Evolutionary conservation across 306 rosid genomes (phyloP), one percentile per base, ranked within the genome.

Genomic region (Elaeagnus macrophylla): DNA sequence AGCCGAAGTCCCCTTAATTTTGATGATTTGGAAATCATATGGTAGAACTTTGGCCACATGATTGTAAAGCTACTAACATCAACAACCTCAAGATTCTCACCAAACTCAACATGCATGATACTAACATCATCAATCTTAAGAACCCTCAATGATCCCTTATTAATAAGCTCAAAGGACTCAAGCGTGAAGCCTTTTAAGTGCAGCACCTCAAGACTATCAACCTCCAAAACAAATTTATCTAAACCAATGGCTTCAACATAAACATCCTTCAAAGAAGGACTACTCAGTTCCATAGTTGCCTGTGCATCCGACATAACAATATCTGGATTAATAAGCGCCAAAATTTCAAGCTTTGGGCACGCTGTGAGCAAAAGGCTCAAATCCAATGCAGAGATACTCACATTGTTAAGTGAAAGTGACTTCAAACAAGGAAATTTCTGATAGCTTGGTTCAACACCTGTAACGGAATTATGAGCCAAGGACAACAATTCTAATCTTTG

Each of bases 341-440:
- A 74, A 38, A 43, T 48, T 53, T 80, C 81, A 51, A 82, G 80
- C 54, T 58, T 82, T 2, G 81, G 88, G 58, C 85, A 88, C 0
- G 79, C 88, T 18, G 79, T 66, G 13, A 82, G 75, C 74, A 88
- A 62, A 63, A 84, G 83, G 67, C 74, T 76, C 76, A 88, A 76
- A 72, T 88, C 91, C 81, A 80, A 68, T 0, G 88, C 88, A 0
- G 94, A 82, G 51, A 84, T 79, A 32, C 74, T 74, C 52, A 78
- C 76, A 76, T 64, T 56, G 57, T 81, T 80, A 53, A 88, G 53
- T 0, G 86, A 82, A 53, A 84, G 79, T 5, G 77, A 88, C 67
- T 74, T 84, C 88, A 88, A 74, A 57, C 82, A 67, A 48, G 84
- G 91, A 51, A 88, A 82, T 46, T 80, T 80, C 68, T 77, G 94